Base-by-base conservation (phyloP, 164 flowering plant genomes). In the Aristolochia fimbriata region DNA sequence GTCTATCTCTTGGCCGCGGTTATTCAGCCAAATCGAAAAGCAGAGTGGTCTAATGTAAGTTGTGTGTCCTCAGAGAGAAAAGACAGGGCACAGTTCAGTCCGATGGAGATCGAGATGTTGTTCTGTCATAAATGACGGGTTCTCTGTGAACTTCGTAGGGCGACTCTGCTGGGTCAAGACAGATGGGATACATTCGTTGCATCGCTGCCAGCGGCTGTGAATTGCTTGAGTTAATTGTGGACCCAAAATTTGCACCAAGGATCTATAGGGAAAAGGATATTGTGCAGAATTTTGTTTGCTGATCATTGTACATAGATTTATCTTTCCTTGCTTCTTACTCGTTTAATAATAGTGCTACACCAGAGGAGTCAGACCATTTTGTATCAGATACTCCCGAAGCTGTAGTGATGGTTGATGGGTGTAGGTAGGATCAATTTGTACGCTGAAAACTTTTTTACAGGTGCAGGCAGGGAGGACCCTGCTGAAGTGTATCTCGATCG, bases 301-400 rank as follows among this genome's bases (percentile, higher is more conserved):
- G 13, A 61, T 64, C 72, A 63, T 67, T 83, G 87, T 83, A 83
- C 83, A 83, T 76, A 74, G 61, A 61, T 63, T 66, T 72, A 65
- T 57, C 51, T 55, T 58, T 27, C 19, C 53, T 31, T 53, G 31
- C 62, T 25, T 46, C 21, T 54, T 67, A 58, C 24, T 65, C 51
- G 51, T 49, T 47, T 71, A 68, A 55, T 69, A 81, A 81, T 81
- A 76, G 78, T 73, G 67, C 69, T 46, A 51, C 53, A 60, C 72
- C 45, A 15, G 51, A 24, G 51, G 1, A 19, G 52, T 49, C 55
- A 41, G 53, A 50, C 49, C 9, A 11, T 51, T 57, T 45, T 56
- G 19, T 50, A 47, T 7, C 24, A 30, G 27, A 22, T 11, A 15
- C 30, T 15, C 31, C 16, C 31, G 45, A 30, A 30, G 58, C 25